phyloP scores from a whole-genome alignment of 2,329 filamentous ascomycete genomes.

The Beauveria sp. region DNA sequence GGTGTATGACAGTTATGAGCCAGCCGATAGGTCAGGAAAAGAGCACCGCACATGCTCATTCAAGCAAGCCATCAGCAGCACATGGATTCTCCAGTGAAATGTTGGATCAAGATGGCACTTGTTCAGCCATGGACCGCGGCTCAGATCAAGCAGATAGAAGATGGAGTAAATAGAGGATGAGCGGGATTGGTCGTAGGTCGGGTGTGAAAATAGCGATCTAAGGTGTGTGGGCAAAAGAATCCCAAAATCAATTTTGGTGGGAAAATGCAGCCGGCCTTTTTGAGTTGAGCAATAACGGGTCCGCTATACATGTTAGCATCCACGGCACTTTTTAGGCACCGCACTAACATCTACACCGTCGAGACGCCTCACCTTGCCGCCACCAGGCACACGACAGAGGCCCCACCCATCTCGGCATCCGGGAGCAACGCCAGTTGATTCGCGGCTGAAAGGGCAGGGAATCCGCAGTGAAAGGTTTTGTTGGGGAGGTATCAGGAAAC shows the following conservation, averaged over 20 bases:
- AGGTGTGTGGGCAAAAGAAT: neutral
- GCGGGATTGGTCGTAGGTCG: neutral
- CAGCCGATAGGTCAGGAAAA: neutral
- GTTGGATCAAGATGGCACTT: neutral
- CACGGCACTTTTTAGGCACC: rapidly evolving
- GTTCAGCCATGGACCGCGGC: neutral
- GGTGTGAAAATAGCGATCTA: neutral
- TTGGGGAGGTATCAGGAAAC: neutral
- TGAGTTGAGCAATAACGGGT: neutral
- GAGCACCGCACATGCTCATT: neutral
- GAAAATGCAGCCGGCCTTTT: neutral
- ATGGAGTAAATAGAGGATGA: neutral
- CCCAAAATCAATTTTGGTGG: neutral
- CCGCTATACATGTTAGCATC: neutral
- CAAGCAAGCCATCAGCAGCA: too few species aligned
- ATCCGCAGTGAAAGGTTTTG: neutral
- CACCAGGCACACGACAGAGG: conserved; percentile 7
- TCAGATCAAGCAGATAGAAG: neutral
- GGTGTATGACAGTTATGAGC: neutral
- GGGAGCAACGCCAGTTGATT: conserved; percentile 8
- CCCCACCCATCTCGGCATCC: conserved; percentile 10
- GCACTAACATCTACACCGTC: neutral
- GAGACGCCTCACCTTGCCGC: neutral
- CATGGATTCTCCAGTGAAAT: too few species aligned
- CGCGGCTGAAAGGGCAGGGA: neutral